Evolutionary conservation across 352 stramenopile species (phyloP).

Genomic region (Pythium dissimile): DNA sequence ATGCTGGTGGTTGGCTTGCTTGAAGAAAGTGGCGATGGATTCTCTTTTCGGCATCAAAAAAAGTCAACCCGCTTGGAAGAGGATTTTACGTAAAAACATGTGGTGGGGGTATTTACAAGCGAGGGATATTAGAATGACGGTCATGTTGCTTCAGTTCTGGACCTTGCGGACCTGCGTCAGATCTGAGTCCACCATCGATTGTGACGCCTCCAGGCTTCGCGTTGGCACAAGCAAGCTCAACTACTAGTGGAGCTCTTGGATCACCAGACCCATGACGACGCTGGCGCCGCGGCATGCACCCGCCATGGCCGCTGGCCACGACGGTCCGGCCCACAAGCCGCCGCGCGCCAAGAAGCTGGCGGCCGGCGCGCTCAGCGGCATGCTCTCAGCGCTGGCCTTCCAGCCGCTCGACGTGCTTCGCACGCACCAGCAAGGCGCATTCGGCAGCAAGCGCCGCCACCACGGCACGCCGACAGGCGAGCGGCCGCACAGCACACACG

Average conservation of each 20-base stretch:
- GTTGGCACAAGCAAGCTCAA: no score
- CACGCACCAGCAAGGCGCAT: conserved; percentile 82
- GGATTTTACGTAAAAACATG: no score
- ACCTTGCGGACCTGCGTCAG: no score
- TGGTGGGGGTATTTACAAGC: no score
- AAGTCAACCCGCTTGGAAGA: no score
- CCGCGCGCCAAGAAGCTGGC: conserved; percentile 70
- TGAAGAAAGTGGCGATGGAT: neutral
- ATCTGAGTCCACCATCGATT: no score
- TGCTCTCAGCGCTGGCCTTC: conserved; percentile 80
- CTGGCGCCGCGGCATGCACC: conserved; percentile 9
- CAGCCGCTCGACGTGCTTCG: conserved; percentile 84
- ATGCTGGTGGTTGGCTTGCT: no score
- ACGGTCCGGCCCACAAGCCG: neutral
- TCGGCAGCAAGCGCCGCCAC: conserved; percentile 28
- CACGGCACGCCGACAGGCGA: neutral
- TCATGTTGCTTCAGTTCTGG: no score
- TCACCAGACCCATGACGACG: neutral
- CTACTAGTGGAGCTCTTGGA: no score
- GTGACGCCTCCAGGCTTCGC: no score
- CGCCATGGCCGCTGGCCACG: neutral
- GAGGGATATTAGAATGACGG: no score
- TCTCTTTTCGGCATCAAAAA: no score
- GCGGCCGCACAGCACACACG: neutral
- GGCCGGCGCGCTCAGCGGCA: conserved; percentile 66